Conservation (phyloP, 2,329 filamentous ascomycete species). For the Cladosporium velox region DNA sequence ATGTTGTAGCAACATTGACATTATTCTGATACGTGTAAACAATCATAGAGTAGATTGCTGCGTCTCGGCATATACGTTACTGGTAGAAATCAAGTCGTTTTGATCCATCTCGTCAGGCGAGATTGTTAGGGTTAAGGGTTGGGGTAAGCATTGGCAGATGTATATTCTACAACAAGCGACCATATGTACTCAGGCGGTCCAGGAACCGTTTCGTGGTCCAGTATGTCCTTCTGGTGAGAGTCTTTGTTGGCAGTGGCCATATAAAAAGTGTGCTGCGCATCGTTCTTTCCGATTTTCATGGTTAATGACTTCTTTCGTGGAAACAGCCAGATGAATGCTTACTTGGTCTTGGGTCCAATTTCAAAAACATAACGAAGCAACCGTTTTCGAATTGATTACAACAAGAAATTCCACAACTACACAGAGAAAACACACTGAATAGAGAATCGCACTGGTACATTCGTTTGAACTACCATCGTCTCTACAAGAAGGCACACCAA, state of each 20-base stretch:
- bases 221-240: neutral
- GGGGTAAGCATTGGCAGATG: neutral
- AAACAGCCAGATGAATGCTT: too few species aligned
- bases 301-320: too few species aligned
- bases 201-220: neutral
- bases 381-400: too few species aligned
- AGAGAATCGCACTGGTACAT: neutral
- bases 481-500: constrained; percentile 72
- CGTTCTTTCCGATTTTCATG: too few species aligned
- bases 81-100: neutral
- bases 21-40: neutral
- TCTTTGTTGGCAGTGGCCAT: too few species aligned
- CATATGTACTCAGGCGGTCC: neutral
- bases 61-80: neutral
- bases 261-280: too few species aligned
- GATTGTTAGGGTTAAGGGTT: neutral
- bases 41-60: neutral
- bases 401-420: too few species aligned
- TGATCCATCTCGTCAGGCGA: neutral
- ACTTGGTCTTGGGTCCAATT: too few species aligned
- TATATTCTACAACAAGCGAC: neutral
- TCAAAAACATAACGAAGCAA: too few species aligned
- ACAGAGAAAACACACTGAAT: neutral
- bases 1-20: neutral
- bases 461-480: neutral